phyloP scores from a whole-genome alignment of 2,329 filamentous ascomycete species.

The Claviceps humidiphila region DNA sequence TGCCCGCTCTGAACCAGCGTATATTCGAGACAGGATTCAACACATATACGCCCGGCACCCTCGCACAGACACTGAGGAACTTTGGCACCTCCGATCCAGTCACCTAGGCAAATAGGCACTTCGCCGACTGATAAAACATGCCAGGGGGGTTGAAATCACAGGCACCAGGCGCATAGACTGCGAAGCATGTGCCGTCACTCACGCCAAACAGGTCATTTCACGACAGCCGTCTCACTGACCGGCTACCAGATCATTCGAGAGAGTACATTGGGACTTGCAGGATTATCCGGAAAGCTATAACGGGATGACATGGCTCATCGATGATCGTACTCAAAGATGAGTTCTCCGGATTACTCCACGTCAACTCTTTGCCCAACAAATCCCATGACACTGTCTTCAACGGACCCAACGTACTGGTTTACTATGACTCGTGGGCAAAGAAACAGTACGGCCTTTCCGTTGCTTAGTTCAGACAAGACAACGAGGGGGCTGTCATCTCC shows the following conservation, averaged over 20 bases:
- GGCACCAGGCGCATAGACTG: neutral
- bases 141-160: too few relatives aligned
- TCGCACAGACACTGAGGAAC: too few relatives aligned
- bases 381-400: neutral
- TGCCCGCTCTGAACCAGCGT: too few relatives aligned
- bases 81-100: too few relatives aligned
- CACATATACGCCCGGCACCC: too few relatives aligned
- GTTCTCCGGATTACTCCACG: neutral
- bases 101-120: too few relatives aligned
- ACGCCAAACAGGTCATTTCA: neutral
- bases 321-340: neutral
- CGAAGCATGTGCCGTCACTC: neutral
- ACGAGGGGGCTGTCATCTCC: neutral
- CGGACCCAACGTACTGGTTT: neutral
- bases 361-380: neutral
- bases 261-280: neutral
- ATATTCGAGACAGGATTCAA: too few relatives aligned
- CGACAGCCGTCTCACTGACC: neutral
- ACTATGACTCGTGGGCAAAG: neutral
- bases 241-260: neutral
- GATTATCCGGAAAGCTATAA: neutral
- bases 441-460: neutral
- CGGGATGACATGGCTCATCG: neutral
- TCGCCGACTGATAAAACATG: too few relatives aligned
- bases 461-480: neutral